Base-by-base conservation (phyloP, 1,284 basidiomycete species). In the Puccinia hordei region DNA sequence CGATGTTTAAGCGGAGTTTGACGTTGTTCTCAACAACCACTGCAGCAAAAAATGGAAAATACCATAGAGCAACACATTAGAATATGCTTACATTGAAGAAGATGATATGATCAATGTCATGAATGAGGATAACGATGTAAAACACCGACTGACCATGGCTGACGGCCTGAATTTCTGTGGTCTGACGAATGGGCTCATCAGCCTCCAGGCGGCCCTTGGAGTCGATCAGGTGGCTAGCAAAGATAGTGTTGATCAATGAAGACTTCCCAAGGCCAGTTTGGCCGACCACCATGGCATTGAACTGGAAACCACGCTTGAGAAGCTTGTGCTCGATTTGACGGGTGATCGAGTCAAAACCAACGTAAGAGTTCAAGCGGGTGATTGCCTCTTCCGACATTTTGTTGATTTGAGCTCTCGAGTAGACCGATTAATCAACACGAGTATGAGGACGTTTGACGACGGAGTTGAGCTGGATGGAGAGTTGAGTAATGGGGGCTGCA, bases 301-400 rank as follows among this genome's bases (percentile, higher is more conserved):
- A 98, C 88, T 97, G 93, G 89, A 98, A 98, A 82, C 95, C 96
- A 83, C 96, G 92, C 89, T 98, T 98, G 88, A 99, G 90, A 84
- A 98, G 91, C 90, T 98, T 99, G 89, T 95, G 92, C 89, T 99
- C 96, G 85, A 99, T 98, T 88, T 98, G 96, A 86, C 92, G 90
- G 77, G 96, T 97, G 87, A 98, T 96, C 83, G 83, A 84, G 81
- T 86, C 86, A 82, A 86, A 86, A 24, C 86, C 86, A 61, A 86
- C 85, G 73, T 85, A 85, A n/a, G 83, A 83, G 57, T 84, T 83
- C n/a, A 86, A 82, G 9, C 84, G 84, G 51, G 85, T 82, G 30
- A 82, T 72, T 38, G 81, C 51, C n/a, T 77, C 71, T 24, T 81
- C 80, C 24, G 77, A 51, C 77, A 69, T 75, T 30, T 65, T 55